Evolutionary conservation across 768 basidiomycete genomes (phyloP), one percentile per base, ranked within the genome.

Genomic region (Termitomyces sp.): DNA sequence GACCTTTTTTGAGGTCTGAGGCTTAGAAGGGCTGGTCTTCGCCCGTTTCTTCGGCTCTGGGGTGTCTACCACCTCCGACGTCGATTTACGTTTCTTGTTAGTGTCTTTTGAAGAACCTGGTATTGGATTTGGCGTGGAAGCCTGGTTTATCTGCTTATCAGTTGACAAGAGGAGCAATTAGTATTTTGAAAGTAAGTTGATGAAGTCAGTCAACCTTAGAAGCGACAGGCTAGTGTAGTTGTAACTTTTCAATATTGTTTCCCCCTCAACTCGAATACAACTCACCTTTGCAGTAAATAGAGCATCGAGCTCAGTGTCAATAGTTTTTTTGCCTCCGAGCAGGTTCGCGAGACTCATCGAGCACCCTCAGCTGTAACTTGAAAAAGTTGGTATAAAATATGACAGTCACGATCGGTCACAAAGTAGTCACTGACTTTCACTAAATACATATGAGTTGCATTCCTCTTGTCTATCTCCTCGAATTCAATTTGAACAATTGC

Each of bases 251-350:
- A 33, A 18, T 50, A 11, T 39, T 13, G 25, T 25, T 41, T 47
- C 10, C 54, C 27, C 23, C 23, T 50, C 18, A 12, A n/a, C 2
- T 31, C 27, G 15, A 7, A 12, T 31, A 38, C 23, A 39, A 66
- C 80, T 59, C 56, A 84, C 85, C 57, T 78, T 76, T 35, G 76
- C 64, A 29, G 75, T 75, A 64, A 91, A 88, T 27, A 91, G 61
- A 23, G 77, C 74, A 61, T 89, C 85, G 9, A 91, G 74, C 43
- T 86, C 86, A 3, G 69, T 68, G 62, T 89, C 88, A 32, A 85
- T 70, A 1, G 51, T 50, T 6, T 64, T 65, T 46, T 72, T 73
- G 7, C 65, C 68, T 45, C 70, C 74, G 0, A 87, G 74, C 43
- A 86, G 67, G 1, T 81, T 77, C 18, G 83, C 72, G 22, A 86